Percentiles rank a stretch among this genome's conserved stretches.
Evolutionary conservation across 2,329 filamentous ascomycete species (phyloP).

Genomic region (Aspergillus persii): DNA sequence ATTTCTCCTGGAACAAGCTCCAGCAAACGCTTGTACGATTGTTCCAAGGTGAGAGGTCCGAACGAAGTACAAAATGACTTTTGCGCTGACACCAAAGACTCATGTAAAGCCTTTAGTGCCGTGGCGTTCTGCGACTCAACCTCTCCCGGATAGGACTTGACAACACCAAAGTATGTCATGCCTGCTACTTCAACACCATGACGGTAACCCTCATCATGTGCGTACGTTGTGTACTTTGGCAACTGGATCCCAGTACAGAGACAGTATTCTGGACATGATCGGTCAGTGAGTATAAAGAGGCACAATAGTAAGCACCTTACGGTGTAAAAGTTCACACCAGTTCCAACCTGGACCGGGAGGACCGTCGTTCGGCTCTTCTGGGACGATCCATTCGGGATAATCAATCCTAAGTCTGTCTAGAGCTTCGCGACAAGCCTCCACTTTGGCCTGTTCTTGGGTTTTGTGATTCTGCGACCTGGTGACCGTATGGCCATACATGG

Average conservation of each 20-base stretch:
- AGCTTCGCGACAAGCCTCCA: conserved; percentile 27
- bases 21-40: background rate
- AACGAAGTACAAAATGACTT: background rate
- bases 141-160: conserved; percentile 22
- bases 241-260: conserved; percentile 13
- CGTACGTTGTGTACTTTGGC: conserved; percentile 25
- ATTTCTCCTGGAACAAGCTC: background rate
- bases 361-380: conserved; percentile 23
- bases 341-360: conserved; percentile 19
- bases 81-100: conserved; percentile 15
- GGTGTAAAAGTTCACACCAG: conserved; percentile 29
- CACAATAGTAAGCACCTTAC: conserved; percentile 17
- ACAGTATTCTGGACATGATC: conserved; percentile 22
- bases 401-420: conserved; percentile 23
- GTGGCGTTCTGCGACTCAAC: conserved; percentile 27
- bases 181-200: conserved; percentile 26
- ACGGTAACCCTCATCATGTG: conserved; percentile 22
- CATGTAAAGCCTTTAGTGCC: conserved; percentile 29
- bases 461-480: conserved; percentile 8
- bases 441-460: conserved; percentile 20
- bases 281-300: background rate
- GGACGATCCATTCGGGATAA: conserved; percentile 27
- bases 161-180: conserved; percentile 17
- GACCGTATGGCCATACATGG: conserved; percentile 30
- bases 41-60: conserved; percentile 6